Evolutionary conservation across 139 green algal species (phyloP).

Genomic region (Chlorella vulgaris): DNA sequence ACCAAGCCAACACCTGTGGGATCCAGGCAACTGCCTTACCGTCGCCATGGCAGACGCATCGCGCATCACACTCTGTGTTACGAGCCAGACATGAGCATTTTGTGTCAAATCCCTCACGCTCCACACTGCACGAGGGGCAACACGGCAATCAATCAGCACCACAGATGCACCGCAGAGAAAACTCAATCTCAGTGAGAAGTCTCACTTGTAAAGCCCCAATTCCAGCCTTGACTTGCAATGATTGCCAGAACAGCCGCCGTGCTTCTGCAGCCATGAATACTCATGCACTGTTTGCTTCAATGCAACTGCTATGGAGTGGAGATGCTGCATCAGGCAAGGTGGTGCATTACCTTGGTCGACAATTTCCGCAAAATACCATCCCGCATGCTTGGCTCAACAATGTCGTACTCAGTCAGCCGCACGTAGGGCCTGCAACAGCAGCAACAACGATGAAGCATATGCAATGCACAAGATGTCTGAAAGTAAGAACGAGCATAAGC

Average conservation of each 20-base stretch:
- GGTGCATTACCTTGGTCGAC: slow-evolving; percentile 42
- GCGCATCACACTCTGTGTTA: slow-evolving; percentile 65
- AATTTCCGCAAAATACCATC: slow-evolving; percentile 68
- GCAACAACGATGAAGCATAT: background rate
- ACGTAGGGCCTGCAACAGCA: slow-evolving; percentile 50
- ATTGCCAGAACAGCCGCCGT: slow-evolving; percentile 53
- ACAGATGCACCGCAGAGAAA: no score
- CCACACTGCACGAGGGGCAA: slow-evolving; percentile 19
- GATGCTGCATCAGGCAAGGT: no score
- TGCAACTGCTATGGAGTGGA: no score
- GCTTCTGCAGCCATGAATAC: slow-evolving; percentile 34
- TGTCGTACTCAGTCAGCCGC: slow-evolving; percentile 58
- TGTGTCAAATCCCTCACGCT: slow-evolving; percentile 52
- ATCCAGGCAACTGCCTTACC: slow-evolving; percentile 2
- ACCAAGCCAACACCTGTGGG: no score
- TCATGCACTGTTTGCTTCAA: background rate
- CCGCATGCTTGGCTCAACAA: slow-evolving; percentile 45
- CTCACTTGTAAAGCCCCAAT: slow-evolving; percentile 51
- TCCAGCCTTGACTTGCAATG: slow-evolving; percentile 49
- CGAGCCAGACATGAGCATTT: slow-evolving; percentile 54
- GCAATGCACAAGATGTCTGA: no score
- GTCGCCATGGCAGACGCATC: slow-evolving; percentile 43
- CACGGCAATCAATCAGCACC: no score
- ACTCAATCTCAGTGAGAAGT: no score
- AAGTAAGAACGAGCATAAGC: no score